Conservation (phyloP, 331 rosid species). For the Stylosanthes scabra region DNA sequence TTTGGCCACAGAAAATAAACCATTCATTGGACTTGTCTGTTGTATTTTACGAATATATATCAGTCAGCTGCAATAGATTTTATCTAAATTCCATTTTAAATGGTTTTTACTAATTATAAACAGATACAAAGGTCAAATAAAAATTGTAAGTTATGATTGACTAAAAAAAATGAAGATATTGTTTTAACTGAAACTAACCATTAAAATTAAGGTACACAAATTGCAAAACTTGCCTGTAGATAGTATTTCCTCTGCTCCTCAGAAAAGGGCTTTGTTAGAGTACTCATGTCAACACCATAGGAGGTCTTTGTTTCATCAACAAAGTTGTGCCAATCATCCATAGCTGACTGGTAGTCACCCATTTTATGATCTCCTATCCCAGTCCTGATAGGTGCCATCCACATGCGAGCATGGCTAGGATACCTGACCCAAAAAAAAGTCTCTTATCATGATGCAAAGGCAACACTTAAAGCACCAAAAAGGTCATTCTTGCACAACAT, state of each 20-base stretch:
- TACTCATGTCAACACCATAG: conserved; percentile 96
- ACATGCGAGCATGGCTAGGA: conserved; percentile 98
- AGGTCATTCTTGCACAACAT: neutral
- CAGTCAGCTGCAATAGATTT: no score
- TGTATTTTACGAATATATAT: no score
- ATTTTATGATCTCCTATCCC: conserved; percentile 72
- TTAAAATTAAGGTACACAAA: conserved; percentile 23
- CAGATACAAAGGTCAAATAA: conserved; percentile 7
- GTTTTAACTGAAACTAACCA: conserved; percentile 5
- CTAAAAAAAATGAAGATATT: neutral
- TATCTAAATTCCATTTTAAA: neutral
- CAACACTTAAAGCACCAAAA: conserved; percentile 34
- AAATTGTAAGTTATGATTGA: neutral
- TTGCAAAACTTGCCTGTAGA: conserved; percentile 72
- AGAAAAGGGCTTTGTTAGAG: conserved; percentile 76
- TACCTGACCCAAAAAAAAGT: conserved; percentile 66
- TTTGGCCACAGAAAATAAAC: neutral
- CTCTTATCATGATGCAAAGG: conserved; percentile 33
- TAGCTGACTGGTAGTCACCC: conserved; percentile 68
- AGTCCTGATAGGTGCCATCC: conserved; percentile 95
- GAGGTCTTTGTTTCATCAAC: conserved; percentile 64
- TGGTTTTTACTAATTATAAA: neutral
- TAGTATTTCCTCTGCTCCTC: conserved; percentile 97
- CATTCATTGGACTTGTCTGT: neutral
- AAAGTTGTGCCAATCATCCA: conserved; percentile 86